These are phyloP conservation scores for Podospora conica DNA, from an alignment of 495 filamentous ascomycete species.

Conservation along the genomic window DNA sequence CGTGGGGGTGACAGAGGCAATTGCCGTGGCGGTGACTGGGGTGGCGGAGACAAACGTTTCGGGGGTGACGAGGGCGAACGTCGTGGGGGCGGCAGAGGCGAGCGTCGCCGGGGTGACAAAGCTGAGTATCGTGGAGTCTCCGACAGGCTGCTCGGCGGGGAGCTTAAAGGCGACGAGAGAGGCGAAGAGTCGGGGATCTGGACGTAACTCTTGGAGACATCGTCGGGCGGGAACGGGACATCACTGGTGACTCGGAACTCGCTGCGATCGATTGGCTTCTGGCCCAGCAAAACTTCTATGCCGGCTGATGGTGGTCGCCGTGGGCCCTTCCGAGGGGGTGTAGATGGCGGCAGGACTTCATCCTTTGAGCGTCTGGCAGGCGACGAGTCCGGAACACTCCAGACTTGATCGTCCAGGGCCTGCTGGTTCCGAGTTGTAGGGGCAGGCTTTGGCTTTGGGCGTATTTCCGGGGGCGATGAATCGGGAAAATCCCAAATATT, in stretches of 20 bases:
- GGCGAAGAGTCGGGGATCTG: slow-evolving; percentile 2
- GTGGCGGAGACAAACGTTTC: background rate
- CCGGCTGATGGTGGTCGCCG: background rate
- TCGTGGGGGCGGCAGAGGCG: background rate
- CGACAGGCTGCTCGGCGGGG: slow-evolving; percentile 8
- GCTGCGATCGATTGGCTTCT: background rate
- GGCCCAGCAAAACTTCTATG: background rate
- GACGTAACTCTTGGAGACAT: slow-evolving; percentile 8
- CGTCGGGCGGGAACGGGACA: background rate
- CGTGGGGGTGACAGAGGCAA: background rate
- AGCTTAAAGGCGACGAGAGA: slow-evolving; percentile 8
- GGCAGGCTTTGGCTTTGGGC: background rate
- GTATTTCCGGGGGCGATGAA: slow-evolving; percentile 6
- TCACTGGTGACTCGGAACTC: background rate
- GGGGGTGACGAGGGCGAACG: background rate
- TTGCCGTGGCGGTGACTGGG: background rate
- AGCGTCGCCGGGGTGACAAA: slow-evolving; percentile 4
- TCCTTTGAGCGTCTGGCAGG: background rate
- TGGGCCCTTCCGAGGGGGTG: background rate
- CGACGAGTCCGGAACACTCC: background rate
- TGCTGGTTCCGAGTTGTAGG: background rate
- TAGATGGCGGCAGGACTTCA: background rate
- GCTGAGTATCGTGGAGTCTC: background rate
- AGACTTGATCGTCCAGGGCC: background rate
- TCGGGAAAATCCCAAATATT: slow-evolving; percentile 17